Evolutionary conservation across 176 grass and related monocot genomes (phyloP).

Genomic region (Puya raimondii): DNA sequence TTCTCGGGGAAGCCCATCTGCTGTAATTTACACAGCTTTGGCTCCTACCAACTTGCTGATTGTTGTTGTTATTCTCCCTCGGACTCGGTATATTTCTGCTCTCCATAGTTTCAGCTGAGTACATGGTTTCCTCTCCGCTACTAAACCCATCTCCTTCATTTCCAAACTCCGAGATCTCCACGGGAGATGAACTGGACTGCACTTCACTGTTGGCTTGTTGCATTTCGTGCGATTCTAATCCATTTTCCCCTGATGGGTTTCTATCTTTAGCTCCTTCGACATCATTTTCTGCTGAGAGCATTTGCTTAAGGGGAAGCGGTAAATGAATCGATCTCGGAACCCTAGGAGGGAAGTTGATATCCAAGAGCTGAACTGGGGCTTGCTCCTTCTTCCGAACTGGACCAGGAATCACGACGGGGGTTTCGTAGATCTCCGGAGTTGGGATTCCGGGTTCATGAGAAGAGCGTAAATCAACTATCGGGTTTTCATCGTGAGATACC

Average conservation of each 20-base stretch:
- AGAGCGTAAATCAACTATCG: slow-evolving; percentile 43
- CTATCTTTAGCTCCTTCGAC: slow-evolving; percentile 25
- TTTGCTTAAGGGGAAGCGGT: slow-evolving; percentile 75
- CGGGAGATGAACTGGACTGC: slow-evolving; percentile 65
- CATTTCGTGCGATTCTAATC: slow-evolving; percentile 33
- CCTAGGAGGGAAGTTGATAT: slow-evolving; percentile 53
- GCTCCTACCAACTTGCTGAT: slow-evolving; percentile 66
- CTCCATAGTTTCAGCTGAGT: slow-evolving; percentile 98
- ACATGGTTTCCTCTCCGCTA: slow-evolving; percentile 89
- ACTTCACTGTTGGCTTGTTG: slow-evolving; percentile 42
- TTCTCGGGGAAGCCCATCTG: slow-evolving; percentile 67
- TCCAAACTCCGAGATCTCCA: slow-evolving; percentile 35
- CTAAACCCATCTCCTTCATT: slow-evolving; percentile 36
- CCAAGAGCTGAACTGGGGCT: slow-evolving; percentile 38
- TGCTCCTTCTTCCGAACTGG: slow-evolving; percentile 32
- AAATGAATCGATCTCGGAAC: slow-evolving; percentile 75
- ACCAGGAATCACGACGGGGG: slow-evolving; percentile 45
- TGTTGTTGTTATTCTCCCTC: slow-evolving; percentile 27
- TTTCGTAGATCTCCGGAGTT: slow-evolving; percentile 68
- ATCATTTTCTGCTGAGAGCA: slow-evolving; percentile 78
- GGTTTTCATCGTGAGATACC: slow-evolving; percentile 49
- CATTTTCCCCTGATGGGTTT: slow-evolving; percentile 37
- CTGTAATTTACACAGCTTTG: slow-evolving; percentile 69
- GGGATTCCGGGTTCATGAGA: slow-evolving; percentile 52
- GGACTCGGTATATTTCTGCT: slow-evolving; percentile 70